Percentiles rank a stretch among this genome's conserved stretches.
These are phyloP conservation scores for Amanita jacksonii DNA, from an alignment of 768 basidiomycete species.

Conservation along the genomic window DNA sequence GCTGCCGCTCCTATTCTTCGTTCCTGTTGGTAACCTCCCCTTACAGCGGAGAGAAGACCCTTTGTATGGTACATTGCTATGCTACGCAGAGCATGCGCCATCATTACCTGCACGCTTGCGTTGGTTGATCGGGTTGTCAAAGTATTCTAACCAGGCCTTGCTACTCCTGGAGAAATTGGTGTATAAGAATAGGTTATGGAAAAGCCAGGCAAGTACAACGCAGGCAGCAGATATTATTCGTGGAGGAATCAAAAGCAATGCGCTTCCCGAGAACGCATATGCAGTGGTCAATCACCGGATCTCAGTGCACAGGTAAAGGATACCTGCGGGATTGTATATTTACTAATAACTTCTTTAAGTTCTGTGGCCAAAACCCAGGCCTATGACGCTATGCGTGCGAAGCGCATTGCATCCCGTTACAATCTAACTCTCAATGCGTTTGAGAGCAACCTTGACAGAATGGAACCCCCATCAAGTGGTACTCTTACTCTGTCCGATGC, in stretches of 20 bases:
- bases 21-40: background rate
- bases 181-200: slow-evolving; percentile 27
- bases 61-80: slow-evolving; percentile 52
- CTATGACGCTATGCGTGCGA: slow-evolving; percentile 36
- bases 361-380: slow-evolving; percentile 34
- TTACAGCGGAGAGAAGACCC: slow-evolving; percentile 45
- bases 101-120: slow-evolving; percentile 40
- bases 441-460: slow-evolving; percentile 29
- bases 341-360: slow-evolving; percentile 14
- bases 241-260: slow-evolving; percentile 69
- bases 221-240: slow-evolving; percentile 67
- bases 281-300: slow-evolving; percentile 63
- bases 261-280: slow-evolving; percentile 64
- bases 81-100: slow-evolving; percentile 53
- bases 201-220: slow-evolving; percentile 54
- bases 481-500: slow-evolving; percentile 42
- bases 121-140: slow-evolving; percentile 36
- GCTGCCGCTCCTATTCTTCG: background rate
- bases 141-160: slow-evolving; percentile 41
- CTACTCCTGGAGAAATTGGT: slow-evolving; percentile 39
- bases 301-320: slow-evolving; percentile 41
- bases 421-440: slow-evolving; percentile 56
- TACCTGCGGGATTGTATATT: slow-evolving; percentile 1
- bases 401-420: slow-evolving; percentile 36
- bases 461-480: slow-evolving; percentile 29